These are phyloP conservation scores for Vanilla planifolia DNA, from an alignment of 106 monocot species.

Conservation along the genomic window DNA sequence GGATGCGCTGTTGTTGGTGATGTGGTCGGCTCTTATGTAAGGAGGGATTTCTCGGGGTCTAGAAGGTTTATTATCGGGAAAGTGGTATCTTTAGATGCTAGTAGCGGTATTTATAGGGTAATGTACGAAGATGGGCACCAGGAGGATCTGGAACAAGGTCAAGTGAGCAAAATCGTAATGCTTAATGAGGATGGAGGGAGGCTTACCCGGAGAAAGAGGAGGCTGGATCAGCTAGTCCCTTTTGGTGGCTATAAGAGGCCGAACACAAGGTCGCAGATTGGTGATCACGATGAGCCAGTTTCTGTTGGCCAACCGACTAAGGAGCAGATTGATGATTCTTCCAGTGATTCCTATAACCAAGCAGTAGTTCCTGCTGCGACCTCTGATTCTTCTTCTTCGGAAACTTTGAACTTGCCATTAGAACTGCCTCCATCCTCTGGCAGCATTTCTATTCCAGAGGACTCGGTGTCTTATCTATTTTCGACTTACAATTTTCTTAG, in stretches of 20 bases:
- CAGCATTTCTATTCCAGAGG: constrained; percentile 57
- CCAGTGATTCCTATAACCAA: constrained; percentile 39
- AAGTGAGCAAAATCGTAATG: constrained; percentile 23
- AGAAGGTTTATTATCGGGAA: constrained; percentile 37
- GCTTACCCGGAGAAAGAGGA: constrained; percentile 52
- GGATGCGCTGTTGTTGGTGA: background rate
- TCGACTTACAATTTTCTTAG: constrained; percentile 80
- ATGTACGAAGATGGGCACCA: constrained; percentile 46
- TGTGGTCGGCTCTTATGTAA: constrained; percentile 48
- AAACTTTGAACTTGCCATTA: constrained; percentile 16
- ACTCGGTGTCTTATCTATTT: constrained; percentile 46
- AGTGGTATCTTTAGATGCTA: constrained; percentile 33
- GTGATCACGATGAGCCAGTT: background rate
- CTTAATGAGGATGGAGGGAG: constrained; percentile 20
- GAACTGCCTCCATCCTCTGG: constrained; percentile 55
- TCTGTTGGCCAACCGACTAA: background rate
- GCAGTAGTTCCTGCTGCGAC: constrained; percentile 1
- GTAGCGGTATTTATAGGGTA: constrained; percentile 16
- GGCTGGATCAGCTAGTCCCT: constrained; percentile 44
- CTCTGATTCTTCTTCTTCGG: background rate
- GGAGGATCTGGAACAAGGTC: constrained; percentile 29
- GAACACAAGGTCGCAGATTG: constrained; percentile 21
- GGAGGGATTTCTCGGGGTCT: constrained; percentile 10
- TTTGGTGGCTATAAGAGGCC: constrained; percentile 11
- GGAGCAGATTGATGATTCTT: constrained; percentile 30